Base-by-base conservation (phyloP, 441 rosid genomes). In the Manihot esculenta region DNA sequence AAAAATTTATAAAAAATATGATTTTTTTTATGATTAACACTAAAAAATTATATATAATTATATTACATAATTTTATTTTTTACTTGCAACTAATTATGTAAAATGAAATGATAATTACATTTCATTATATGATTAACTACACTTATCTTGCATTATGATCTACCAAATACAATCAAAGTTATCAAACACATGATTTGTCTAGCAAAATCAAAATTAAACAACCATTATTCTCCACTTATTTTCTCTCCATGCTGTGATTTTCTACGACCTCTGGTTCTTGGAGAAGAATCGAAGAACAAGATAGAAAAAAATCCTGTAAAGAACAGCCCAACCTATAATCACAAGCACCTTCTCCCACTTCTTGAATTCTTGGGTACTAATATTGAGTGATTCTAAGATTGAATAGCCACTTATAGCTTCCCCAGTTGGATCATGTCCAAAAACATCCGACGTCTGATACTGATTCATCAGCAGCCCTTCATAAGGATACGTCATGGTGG, bases 381-480 rank as follows among this genome's bases (percentile, higher is more conserved):
- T 84, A 12, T 38, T 6, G 1, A 84, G 82, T 2, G 84, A 81
- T 3, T 51, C 38, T 30, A 84, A 71, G 57, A 86, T 80, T 17
- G 44, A 21, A 18, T 5, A 4, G 10, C 89, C 86, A 5, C 53
- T 74, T 7, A 82, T 59, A 23, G 57, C 47, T 0, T 18, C 10
- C 21, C 57, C 71, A 1, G 2, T 2, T 1, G 24, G 63, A 59
- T 59, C 61, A 2, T 0, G 8, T 23, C 76, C 86, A 41, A 85
- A 88, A 2, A 7, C 3, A 0, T 51, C 41, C 0, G 17, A 1
- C 7, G 88, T 85, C 74, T 85, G 89, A 64, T 73, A 87, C 73
- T 88, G 73, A 62, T 88, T 88, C 94, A 87, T 87, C 83, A 87
- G 44, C 10, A 88, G 83, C 53, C 87, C 91, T 71, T 88, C 94